Conservation (phyloP, 768 basidiomycete genomes). For the Mrakia frigida region DNA sequence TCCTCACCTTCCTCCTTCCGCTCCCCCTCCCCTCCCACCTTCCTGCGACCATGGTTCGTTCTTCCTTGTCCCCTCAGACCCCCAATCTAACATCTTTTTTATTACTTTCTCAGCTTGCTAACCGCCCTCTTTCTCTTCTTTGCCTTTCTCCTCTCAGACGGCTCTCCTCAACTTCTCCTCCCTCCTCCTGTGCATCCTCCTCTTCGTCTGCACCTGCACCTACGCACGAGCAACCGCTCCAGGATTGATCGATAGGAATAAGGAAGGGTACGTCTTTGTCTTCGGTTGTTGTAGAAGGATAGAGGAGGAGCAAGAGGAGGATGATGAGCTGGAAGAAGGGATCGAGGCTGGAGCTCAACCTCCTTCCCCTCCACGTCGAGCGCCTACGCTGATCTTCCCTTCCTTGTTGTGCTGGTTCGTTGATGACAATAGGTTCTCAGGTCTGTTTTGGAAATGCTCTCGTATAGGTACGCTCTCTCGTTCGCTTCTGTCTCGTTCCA, state of each 20-base stretch:
- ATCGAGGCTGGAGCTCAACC: background rate
- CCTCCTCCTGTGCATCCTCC: slow-evolving; percentile 81
- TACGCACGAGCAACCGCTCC: slow-evolving; percentile 89
- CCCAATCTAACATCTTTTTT: no score
- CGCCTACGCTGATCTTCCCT: background rate
- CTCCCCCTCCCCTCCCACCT: no score
- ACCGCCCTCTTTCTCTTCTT: no score
- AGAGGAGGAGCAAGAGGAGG: background rate
- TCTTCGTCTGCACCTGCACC: slow-evolving; percentile 94
- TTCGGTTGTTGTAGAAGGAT: slow-evolving; percentile 25
- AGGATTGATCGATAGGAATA: slow-evolving; percentile 83
- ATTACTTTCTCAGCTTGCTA: background rate
- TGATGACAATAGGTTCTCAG: slow-evolving; percentile 62
- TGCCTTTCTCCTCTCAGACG: slow-evolving; percentile 52
- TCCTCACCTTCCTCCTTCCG: no score
- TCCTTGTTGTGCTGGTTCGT: background rate
- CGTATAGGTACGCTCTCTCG: slow-evolving; percentile 66
- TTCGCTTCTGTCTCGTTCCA: background rate
- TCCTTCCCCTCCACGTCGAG: slow-evolving; percentile 2
- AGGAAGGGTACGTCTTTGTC: slow-evolving; percentile 67
- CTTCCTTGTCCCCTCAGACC: no score
- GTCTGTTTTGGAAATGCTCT: slow-evolving; percentile 91
- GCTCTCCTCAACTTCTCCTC: slow-evolving; percentile 98
- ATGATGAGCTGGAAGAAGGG: background rate
- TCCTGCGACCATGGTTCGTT: no score